phyloP scores from a whole-genome alignment of 192 early-diverging fungal species.

The Neocallimastix lanati region DNA sequence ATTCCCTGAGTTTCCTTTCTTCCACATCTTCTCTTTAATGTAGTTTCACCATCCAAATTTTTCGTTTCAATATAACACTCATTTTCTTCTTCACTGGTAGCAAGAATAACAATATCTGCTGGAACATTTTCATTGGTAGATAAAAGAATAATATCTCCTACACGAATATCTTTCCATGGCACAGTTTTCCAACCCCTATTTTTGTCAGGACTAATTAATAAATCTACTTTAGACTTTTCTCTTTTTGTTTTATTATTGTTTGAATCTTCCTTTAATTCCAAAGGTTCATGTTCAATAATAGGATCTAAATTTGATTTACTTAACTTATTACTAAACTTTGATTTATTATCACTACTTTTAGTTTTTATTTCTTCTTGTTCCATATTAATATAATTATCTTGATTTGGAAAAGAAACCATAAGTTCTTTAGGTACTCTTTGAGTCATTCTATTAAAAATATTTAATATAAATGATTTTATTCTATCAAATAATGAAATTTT shows the following conservation, averaged over 20 bases:
- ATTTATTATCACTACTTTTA: too few species aligned
- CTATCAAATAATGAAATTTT: background rate
- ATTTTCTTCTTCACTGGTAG: constrained; percentile 64
- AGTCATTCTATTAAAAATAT: background rate
- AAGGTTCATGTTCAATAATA: too few species aligned
- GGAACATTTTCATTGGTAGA: constrained; percentile 72
- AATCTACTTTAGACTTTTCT: background rate
- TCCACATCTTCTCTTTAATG: constrained; percentile 71
- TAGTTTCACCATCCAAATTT: constrained; percentile 96
- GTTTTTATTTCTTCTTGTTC: too few species aligned
- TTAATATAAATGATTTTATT: background rate
- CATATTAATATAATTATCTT: background rate
- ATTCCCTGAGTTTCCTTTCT: constrained; percentile 36
- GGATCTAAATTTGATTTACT: too few species aligned
- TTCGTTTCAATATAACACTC: constrained; percentile 93
- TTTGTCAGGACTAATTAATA: background rate
- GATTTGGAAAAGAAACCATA: background rate
- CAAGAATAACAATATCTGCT: constrained; percentile 75
- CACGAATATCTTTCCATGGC: constrained; percentile 69
- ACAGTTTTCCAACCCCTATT: background rate
- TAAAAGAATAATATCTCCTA: constrained; percentile 76
- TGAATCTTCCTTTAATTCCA: too few species aligned
- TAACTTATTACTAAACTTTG: too few species aligned
- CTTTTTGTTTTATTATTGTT: background rate
- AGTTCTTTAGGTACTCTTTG: background rate